Evolutionary conservation across 768 basidiomycete species (phyloP).

Genomic region (Pleurotus ostreatus): DNA sequence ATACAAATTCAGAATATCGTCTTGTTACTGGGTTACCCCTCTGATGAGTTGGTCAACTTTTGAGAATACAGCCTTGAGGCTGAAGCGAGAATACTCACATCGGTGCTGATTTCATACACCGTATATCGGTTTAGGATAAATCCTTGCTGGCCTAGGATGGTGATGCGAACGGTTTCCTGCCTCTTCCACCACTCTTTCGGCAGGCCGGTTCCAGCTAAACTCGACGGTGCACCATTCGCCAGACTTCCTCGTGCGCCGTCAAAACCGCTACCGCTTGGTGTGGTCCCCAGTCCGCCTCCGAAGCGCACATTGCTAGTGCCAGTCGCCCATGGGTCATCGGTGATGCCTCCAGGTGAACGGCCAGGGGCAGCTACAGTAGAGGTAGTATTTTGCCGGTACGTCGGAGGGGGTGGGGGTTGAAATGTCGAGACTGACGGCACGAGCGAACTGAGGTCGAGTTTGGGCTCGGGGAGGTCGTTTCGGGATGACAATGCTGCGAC

Average conservation of each 20-base stretch:
- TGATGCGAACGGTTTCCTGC: slow-evolving; percentile 68
- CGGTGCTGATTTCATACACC: slow-evolving; percentile 77
- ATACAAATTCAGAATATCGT: slow-evolving; percentile 91
- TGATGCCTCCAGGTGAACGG: slow-evolving; percentile 44
- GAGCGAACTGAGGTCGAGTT: slow-evolving; percentile 58
- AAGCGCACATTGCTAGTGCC: neutral
- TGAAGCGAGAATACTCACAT: slow-evolving; percentile 44
- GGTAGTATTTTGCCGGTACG: slow-evolving; percentile 39
- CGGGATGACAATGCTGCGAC: slow-evolving; percentile 73
- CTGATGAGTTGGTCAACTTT: slow-evolving; percentile 25
- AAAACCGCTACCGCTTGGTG: slow-evolving; percentile 26
- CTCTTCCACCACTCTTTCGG: slow-evolving; percentile 86
- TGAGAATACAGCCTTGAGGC: neutral
- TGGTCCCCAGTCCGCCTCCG: neutral
- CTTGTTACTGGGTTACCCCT: slow-evolving; percentile 68
- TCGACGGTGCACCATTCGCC: slow-evolving; percentile 50
- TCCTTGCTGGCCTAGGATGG: slow-evolving; percentile 82
- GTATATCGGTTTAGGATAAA: slow-evolving; percentile 87
- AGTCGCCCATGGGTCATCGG: slow-evolving; percentile 62
- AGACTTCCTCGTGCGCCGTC: slow-evolving; percentile 22
- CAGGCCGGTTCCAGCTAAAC: slow-evolving; percentile 65
- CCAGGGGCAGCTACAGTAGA: slow-evolving; percentile 25
- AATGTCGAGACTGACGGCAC: slow-evolving; percentile 53
- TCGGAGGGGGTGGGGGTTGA: slow-evolving; percentile 29
- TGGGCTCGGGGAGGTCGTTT: slow-evolving; percentile 74